Conservation (phyloP, 352 stramenopile genomes). For the Peronospora belbahrii region DNA sequence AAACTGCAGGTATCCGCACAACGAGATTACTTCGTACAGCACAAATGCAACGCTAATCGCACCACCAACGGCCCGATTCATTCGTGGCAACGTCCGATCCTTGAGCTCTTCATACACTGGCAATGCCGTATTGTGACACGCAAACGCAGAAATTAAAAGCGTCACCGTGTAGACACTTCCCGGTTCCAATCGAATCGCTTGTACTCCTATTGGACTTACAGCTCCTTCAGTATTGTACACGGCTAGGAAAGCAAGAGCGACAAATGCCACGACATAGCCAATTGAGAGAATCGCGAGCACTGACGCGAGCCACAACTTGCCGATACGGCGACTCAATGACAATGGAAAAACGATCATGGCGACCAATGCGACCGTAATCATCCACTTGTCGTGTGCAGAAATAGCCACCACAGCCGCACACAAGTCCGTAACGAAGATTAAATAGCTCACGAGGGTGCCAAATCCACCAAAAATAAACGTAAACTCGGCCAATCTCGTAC, state of each 20-base stretch:
- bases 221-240: constrained; percentile 10
- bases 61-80: constrained; percentile 56
- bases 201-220: constrained; percentile 9
- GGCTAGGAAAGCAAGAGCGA: constrained; percentile 40
- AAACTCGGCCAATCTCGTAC: constrained; percentile 61
- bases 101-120: constrained; percentile 73
- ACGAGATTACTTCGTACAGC: constrained; percentile 60
- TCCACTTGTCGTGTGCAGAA: constrained; percentile 34
- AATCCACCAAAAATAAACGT: constrained; percentile 84
- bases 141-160: constrained; percentile 65
- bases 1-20: constrained; percentile 70
- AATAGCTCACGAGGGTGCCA: constrained; percentile 71
- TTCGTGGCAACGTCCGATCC: constrained; percentile 38
- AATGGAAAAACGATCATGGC: constrained; percentile 46
- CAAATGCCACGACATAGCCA: constrained; percentile 58
- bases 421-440: constrained; percentile 77
- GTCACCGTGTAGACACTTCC: constrained; percentile 68
- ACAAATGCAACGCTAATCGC: constrained; percentile 58
- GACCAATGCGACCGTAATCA: constrained; percentile 36
- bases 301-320: constrained; percentile 52
- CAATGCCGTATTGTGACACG: constrained; percentile 70
- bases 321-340: constrained; percentile 47
- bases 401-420: constrained; percentile 41
- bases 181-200: constrained; percentile 47
- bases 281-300: constrained; percentile 62